Percentiles rank a stretch among this genome's conserved stretches.
phyloP scores from a whole-genome alignment of 768 basidiomycete species.

The Auriscalpium orientale region DNA sequence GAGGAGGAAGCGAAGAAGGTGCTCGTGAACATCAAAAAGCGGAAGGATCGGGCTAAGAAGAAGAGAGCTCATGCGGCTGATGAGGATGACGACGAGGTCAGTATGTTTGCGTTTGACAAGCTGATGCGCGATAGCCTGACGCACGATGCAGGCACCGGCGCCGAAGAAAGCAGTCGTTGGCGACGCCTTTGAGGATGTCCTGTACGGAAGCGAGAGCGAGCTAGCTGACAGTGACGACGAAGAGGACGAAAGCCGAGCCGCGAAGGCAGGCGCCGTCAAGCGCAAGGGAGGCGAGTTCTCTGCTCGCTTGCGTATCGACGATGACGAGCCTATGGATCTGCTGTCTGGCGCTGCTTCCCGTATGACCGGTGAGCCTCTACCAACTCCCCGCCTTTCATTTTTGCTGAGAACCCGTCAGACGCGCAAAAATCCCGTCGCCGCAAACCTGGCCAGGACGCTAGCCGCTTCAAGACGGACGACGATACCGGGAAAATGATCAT shows the following conservation, averaged over 20 bases:
- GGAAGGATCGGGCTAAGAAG: conserved; percentile 88
- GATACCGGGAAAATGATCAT: conserved; percentile 78
- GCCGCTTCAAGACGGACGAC: conserved; percentile 81
- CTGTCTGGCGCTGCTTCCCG: conserved; percentile 70
- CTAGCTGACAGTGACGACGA: conserved; percentile 66
- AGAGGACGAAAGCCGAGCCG: conserved; percentile 19
- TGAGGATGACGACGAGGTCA: conserved; percentile 47
- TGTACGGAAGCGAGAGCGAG: conserved; percentile 96
- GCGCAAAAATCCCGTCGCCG: conserved; percentile 43
- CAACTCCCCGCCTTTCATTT: neutral
- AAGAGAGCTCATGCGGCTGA: conserved; percentile 57
- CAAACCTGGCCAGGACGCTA: conserved; percentile 81
- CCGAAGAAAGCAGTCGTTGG: conserved; percentile 47
- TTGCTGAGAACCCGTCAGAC: conserved; percentile 24
- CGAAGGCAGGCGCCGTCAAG: conserved; percentile 29
- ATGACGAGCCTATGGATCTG: conserved; percentile 93
- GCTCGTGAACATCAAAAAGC: conserved; percentile 88
- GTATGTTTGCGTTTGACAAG: neutral
- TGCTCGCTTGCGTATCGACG: conserved; percentile 73
- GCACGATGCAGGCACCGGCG: conserved; percentile 19
- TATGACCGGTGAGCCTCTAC: conserved; percentile 51
- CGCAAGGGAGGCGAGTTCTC: conserved; percentile 34
- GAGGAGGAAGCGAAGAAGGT: conserved; percentile 85
- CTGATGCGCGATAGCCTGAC: neutral
- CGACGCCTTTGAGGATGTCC: conserved; percentile 93